Percentiles rank a stretch among this genome's conserved stretches.
phyloP scores from a whole-genome alignment of 2,329 filamentous ascomycete species.

The Penicillium concentricum region DNA sequence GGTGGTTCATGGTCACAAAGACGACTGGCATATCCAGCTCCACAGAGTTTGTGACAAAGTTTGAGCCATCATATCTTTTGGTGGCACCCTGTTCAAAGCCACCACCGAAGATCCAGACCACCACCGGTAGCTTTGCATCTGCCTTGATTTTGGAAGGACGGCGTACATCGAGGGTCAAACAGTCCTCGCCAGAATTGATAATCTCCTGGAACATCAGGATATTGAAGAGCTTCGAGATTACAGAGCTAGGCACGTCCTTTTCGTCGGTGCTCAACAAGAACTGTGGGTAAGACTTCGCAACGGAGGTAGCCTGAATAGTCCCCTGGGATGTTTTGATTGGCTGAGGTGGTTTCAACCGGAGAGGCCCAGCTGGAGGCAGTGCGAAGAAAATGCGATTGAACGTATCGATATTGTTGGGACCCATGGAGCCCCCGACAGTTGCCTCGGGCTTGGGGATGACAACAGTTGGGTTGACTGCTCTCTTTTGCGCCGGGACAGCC shows the following conservation, averaged over 20 bases:
- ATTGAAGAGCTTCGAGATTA: slow-evolving; percentile 54
- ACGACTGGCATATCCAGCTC: slow-evolving; percentile 63
- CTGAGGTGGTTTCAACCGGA: slow-evolving; percentile 69
- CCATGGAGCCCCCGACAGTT: slow-evolving; percentile 48
- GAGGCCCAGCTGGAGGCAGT: slow-evolving; percentile 62
- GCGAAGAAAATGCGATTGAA: slow-evolving; percentile 77
- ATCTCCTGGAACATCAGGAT: slow-evolving; percentile 58
- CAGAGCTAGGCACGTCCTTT: slow-evolving; percentile 41
- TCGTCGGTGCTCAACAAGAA: slow-evolving; percentile 59
- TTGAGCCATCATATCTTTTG: slow-evolving; percentile 36
- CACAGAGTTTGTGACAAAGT: slow-evolving; percentile 41
- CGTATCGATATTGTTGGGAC: slow-evolving; percentile 55
- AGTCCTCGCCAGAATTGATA: slow-evolving; percentile 61
- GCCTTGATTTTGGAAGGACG: slow-evolving; percentile 58
- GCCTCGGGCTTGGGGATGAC: slow-evolving; percentile 52
- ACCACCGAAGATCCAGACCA: slow-evolving; percentile 71
- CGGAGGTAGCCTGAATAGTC: slow-evolving; percentile 59
- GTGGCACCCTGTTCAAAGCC: slow-evolving; percentile 52
- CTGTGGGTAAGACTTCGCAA: slow-evolving; percentile 67
- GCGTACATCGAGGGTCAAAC: slow-evolving; percentile 60
- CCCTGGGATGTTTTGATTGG: slow-evolving; percentile 58
- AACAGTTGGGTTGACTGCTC: slow-evolving; percentile 53
- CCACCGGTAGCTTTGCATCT: slow-evolving; percentile 60
- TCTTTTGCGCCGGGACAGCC: slow-evolving; percentile 31
- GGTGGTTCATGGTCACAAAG: slow-evolving; percentile 76